Evolutionary conservation across 768 basidiomycete genomes (phyloP), one percentile per base, ranked within the genome.

Genomic region (Lentinula detonsa): DNA sequence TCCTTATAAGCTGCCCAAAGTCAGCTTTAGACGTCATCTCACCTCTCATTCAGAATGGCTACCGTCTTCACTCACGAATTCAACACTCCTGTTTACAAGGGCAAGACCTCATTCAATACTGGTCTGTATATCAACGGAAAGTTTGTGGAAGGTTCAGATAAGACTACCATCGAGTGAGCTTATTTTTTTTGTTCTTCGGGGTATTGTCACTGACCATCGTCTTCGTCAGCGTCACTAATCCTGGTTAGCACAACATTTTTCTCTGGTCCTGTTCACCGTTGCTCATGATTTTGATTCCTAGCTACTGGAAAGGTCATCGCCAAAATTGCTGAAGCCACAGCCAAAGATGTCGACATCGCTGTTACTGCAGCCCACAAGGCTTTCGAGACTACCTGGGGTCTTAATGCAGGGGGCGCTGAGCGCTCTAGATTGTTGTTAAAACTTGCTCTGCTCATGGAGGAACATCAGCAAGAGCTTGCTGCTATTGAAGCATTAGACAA

Each of bases 111-210:
- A 10, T 74, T 85, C 61, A 68, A 71, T 61, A 83, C 85, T 3
- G 88, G 90, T 33, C 67, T 91, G 60, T 93, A 85, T 76, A 90
- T 93, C 69, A 77, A 83, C 67, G 85, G 85, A 66, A 68, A 91
- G 73, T 93, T 83, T 65, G 74, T 81, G 43, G 84, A 85, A 48
- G 86, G 86, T 15, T 72, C 75, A 10, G 72, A 80, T 6, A 72
- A 76, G 2, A 81, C 76, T 37, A 84, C 81, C 8, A 85, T 91
- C 67, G 86, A 88, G 87, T 88, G 64, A 63, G 86, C 72, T 37
- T 5, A 48, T 49, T 23, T 52, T 23, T 61, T 51, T 6, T 23
- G 23, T 1, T 46, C n/a, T 33, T 35, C 46, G 79, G 67, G 76
- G 78, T 37, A 6, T 42, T 21, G 23, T 46, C 28, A 59, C 3